Conservation (phyloP, 306 rosid genomes). For the Glycine latifolia region DNA sequence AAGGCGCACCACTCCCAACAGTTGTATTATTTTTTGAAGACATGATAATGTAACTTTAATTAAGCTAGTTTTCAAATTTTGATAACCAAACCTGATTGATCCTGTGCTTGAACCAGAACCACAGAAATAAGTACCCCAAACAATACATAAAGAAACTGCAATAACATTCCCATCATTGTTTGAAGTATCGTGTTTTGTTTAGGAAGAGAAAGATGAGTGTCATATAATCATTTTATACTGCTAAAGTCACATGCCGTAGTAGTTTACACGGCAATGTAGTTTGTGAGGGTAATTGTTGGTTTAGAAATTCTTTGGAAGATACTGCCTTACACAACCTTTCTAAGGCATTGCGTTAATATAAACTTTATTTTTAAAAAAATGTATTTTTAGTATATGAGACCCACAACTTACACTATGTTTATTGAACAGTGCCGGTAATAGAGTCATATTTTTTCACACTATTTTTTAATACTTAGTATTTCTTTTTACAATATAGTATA, state of each 20-base stretch:
- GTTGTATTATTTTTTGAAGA: not conserved
- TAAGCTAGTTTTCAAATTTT: not conserved
- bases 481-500: too few relatives aligned
- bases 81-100: slow-evolving; percentile 55
- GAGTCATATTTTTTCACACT: not conserved
- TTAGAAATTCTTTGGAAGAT: not conserved
- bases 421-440: not conserved
- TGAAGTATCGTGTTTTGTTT: not conserved
- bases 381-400: not conserved
- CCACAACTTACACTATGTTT: not conserved
- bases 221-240: slow-evolving; percentile 17
- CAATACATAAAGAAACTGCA: slow-evolving; percentile 20
- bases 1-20: too few relatives aligned
- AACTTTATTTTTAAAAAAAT: not conserved
- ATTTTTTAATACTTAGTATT: too few relatives aligned
- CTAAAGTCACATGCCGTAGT: not conserved
- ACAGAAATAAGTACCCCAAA: slow-evolving; percentile 30
- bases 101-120: slow-evolving; percentile 52
- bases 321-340: not conserved
- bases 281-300: not conserved
- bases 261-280: not conserved
- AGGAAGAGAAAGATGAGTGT: not conserved
- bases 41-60: not conserved
- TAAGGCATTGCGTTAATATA: not conserved
- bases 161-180: slow-evolving; percentile 29